A percentile compares a stretch with the other conserved stretches of the same genome.
Conservation (phyloP, 1,139 yeast species). For the Meyerozyma athensensis region DNA sequence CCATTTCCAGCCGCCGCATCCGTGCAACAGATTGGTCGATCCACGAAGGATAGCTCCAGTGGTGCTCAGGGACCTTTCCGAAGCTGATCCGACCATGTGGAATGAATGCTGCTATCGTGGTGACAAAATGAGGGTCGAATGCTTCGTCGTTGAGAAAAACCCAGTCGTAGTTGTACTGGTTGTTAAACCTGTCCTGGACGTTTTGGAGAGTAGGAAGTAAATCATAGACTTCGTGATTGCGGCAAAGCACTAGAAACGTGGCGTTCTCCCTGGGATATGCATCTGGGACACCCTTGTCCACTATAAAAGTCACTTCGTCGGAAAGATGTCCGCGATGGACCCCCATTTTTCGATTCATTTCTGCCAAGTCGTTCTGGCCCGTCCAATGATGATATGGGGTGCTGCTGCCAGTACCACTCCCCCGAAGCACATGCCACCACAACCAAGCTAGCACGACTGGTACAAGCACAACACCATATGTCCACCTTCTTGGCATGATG, state of each 20-base stretch:
- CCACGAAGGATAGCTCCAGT: constrained; percentile 31
- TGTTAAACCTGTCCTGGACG: constrained; percentile 7
- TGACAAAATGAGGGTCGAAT: constrained; percentile 23
- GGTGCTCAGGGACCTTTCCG: constrained; percentile 24
- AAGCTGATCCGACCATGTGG: constrained; percentile 23
- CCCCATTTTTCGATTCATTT: not conserved
- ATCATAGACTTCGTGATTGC: constrained; percentile 7
- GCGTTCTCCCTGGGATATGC: constrained; percentile 4
- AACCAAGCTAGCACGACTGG: too few species aligned
- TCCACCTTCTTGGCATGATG: too few species aligned
- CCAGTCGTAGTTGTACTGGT: constrained; percentile 24
- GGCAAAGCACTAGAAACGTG: constrained; percentile 7
- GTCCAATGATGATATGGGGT: not conserved
- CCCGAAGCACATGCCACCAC: too few species aligned
- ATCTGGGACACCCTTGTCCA: not conserved
- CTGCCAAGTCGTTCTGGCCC: not conserved
- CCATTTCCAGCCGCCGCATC: constrained; percentile 8
- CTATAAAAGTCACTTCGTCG: constrained; percentile 1
- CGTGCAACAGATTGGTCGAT: constrained; percentile 21
- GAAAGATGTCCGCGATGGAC: not conserved
- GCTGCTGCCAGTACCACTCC: too few species aligned
- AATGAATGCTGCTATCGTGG: constrained; percentile 17
- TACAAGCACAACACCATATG: too few species aligned
- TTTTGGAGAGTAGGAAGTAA: constrained; percentile 7
- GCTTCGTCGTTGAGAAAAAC: constrained; percentile 33